Base-by-base conservation (phyloP, 2,329 filamentous ascomycete species). In the Ophiostoma pallidulum region DNA sequence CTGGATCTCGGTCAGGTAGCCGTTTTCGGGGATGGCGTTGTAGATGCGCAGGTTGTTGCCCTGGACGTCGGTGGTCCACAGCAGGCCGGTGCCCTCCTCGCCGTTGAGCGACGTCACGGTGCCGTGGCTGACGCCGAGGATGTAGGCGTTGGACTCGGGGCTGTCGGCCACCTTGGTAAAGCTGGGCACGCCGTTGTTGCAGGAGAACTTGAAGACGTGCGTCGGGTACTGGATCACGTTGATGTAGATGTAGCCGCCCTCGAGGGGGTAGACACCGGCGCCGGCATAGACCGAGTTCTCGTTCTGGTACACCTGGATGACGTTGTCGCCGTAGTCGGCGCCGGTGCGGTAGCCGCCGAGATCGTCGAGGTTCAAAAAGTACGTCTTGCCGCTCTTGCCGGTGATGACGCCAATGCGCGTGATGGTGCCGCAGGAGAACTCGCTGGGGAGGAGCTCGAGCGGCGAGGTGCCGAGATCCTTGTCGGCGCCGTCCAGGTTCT, bases 31-130 rank as follows among this genome's bases (percentile, higher is more conserved):
- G 9, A 98, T 72, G 22, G 87, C 82, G 63, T 96, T 95, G 74
- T 94, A 94, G 60, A 97, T 94, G 59, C 87, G 84, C 60, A 88
- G 64, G 49, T 72, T 71, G 7, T 63, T 61, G 6, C 73, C 73
- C 52, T 78, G 70, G 0, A 78, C 72, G 47, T 80, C 76, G 1
- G 68, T 70, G 1, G 69, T 69, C 76, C 76, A 80, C 6, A 78
- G 57, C 1, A 80, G 66, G 22, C 75, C 76, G 1, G 74, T 77
- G 3, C 75, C 76, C 3, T 65, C 58, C 53, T 76, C 65, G 4
- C 70, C 71, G 45, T 74, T 68, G 39, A 78, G 63, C 0, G 75
- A 75, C 0, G 76, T 80, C 0, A 71, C 71, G 0, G 75, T 77
- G 19, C 74, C 73, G 50, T 79, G 75, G 22, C 74, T 71, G 28